Evolutionary conservation across 1,284 basidiomycete species (phyloP), one percentile per base, ranked within the genome.

Genomic region (Cutaneotrichosporon dermatis): DNA sequence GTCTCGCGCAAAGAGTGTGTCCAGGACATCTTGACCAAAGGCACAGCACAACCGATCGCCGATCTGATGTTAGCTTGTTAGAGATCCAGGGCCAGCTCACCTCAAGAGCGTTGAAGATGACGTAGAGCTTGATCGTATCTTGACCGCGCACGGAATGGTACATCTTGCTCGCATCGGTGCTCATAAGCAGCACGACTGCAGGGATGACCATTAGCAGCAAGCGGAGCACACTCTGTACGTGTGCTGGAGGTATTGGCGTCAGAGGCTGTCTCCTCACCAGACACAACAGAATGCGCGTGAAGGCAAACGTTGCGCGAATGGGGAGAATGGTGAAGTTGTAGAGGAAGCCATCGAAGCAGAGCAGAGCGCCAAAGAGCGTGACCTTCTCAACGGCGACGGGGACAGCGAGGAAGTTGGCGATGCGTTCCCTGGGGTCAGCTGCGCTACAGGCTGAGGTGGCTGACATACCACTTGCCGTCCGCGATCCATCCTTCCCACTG

Each of bases 141-240:
- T 99, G 96, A 0, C 95, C 96, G n/a, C 96, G 86, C 55, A 99
- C 97, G 15, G 89, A 90, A 73, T 99, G 96, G 70, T 99, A 99
- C 76, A 99, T 96, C 79, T 96, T 96, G 79, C 92, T 96, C 10
- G 93, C 90, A 73, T 99, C 95, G 4, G 94, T 95, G 37, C 94
- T 82, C 3, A 89, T 86, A 36, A 87, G 82, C 4, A 98, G 82
- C 41, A 94, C 84, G 37, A 85, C 68, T 52, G 95, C 85, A 0
- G 92, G 89, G 37, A 88, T 75, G 4, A 89, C 74, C 40, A 99
- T 83, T 2, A 99, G 82, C 3, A 92, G 76, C 43, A 86, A 83
- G 59, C 92, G 86, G 36, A 97, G 79, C 11, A 99, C 84, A 9
- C 71, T 70, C 51, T 76, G 71, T 6, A 72, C 57, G 55, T 77